phyloP scores from a whole-genome alignment of 2,329 filamentous ascomycete genomes.

The Aureobasidium sp. region DNA sequence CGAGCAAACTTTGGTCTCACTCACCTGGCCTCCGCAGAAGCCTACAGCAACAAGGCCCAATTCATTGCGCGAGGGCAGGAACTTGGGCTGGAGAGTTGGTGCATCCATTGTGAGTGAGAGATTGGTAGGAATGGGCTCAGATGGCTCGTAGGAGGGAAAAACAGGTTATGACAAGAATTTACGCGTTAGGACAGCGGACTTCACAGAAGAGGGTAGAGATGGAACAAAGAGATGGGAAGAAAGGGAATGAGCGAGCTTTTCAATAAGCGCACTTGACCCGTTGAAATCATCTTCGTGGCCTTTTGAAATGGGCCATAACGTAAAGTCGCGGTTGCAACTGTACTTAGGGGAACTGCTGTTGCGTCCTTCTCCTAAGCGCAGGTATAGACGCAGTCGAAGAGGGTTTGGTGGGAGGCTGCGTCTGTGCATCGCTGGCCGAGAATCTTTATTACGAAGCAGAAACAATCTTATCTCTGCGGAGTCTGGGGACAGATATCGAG shows the following conservation, averaged over 20 bases:
- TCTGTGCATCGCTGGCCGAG: background rate
- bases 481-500: background rate
- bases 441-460: conserved; percentile 2
- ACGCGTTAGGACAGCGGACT: background rate
- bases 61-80: conserved; percentile 71
- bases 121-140: background rate
- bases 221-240: conserved; percentile 14
- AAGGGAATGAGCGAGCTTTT: conserved; percentile 8
- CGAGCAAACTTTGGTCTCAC: background rate
- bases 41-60: conserved; percentile 90
- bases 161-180: background rate
- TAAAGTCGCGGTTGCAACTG: conserved; percentile 16
- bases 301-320: conserved; percentile 13
- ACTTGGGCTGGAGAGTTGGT: conserved; percentile 59
- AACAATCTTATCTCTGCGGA: background rate
- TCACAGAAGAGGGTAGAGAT: conserved; percentile 5
- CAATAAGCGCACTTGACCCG: conserved; percentile 11
- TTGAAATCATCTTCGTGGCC: conserved; percentile 12
- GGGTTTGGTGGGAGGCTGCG: background rate
- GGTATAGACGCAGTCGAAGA: conserved; percentile 4
- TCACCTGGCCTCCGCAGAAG: conserved; percentile 92
- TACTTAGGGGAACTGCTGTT: conserved; percentile 15
- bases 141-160: conserved; percentile 3
- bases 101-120: conserved; percentile 33
- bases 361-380: conserved; percentile 13